Base-by-base conservation (phyloP, 345 rosid species). In the Streptanthus diversifolius region DNA sequence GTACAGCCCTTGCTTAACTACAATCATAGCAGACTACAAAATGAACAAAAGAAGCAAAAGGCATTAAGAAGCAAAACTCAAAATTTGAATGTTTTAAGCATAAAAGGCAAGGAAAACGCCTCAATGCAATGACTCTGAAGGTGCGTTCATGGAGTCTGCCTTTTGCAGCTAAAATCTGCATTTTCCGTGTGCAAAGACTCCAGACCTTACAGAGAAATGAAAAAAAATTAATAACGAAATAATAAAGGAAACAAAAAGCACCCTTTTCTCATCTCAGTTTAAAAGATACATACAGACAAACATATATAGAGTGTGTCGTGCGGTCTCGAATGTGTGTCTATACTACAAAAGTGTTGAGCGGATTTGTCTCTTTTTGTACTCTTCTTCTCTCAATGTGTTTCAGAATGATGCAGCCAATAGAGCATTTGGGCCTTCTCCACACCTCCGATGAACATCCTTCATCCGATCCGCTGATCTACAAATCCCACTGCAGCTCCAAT, bases 401-500 rank as follows among this genome's bases (percentile, higher is more conserved):
- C 79, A 91, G 76, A 88, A 83, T 58, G 79, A 74, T 51, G 97
- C 84, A 68, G 82, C 84, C 92, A 87, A 83, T 56, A 93, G 71
- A 72, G 90, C 87, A 47, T 85, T 83, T 51, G 77, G 87, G 14
- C 97, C 96, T 82, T 93, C 98, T 21, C 98, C 98, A 5, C 98
- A 89, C 27, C 92, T 83, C 66, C 86, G 82, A 76, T 89, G 95
- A 76, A 89, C 96, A 72, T 89, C 98, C 65, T 89, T 86, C 79
- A 93, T 88, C 73, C 96, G 81, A 74, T 91, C 97, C 0, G 83
- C 91, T 3, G 97, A 89, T 80, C 74, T 89, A 87, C 98, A 93
- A 13, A 93, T 77, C 49, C 97, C 97, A 10, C 97, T 88, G 81
- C 96, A 93, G 71, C 79, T 85, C 97, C 97, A 93, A 45, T 91